Evolutionary conservation across 164 flowering plant genomes (phyloP).

Genomic region (Umbilicus rupestris): DNA sequence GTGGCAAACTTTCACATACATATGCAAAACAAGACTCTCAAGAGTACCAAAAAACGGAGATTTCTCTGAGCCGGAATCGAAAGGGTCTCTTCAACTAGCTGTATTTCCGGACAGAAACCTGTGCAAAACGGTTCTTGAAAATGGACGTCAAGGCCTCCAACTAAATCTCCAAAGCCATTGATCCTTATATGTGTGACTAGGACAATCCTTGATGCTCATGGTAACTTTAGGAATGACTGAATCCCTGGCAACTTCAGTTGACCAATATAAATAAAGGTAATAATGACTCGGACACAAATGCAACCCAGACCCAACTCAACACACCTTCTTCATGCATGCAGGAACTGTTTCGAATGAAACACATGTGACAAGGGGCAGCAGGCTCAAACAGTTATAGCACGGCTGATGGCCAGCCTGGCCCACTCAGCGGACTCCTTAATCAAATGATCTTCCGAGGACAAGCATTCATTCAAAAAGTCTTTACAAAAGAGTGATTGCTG

Average conservation of each 20-base stretch:
- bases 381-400: constrained; percentile 57
- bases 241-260: constrained; percentile 6
- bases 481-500: constrained; percentile 66
- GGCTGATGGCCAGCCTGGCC: constrained; percentile 64
- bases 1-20: not conserved
- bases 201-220: not conserved
- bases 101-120: not conserved
- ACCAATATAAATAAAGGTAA: not conserved
- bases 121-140: not conserved
- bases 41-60: not conserved
- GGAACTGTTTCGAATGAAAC: not conserved
- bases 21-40: not conserved
- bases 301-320: not conserved
- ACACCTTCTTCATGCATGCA: not conserved
- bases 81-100: not conserved
- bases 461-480: constrained; percentile 66
- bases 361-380: not conserved
- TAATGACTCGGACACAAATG: constrained; percentile 2
- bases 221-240: not conserved
- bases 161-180: not conserved
- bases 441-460: constrained; percentile 64
- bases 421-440: constrained; percentile 83
- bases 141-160: not conserved
- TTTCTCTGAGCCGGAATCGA: not conserved
- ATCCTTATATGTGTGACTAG: not conserved